Evolutionary conservation across 2,329 filamentous ascomycete genomes (phyloP).

Genomic region (Uncinocarpus reesii): DNA sequence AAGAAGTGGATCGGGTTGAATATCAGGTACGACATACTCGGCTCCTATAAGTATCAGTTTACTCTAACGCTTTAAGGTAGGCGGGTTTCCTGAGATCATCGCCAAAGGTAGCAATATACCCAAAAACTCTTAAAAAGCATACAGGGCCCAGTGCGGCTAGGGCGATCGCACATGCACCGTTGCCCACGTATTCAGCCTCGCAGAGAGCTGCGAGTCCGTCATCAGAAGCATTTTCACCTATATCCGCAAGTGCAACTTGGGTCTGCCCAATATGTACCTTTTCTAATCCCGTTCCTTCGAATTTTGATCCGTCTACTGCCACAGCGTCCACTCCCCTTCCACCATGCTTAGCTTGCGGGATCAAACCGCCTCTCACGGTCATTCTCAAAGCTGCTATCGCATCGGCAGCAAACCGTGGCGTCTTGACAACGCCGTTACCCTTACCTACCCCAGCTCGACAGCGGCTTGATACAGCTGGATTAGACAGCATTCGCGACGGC

Average conservation of each 20-base stretch:
- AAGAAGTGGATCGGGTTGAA: constrained; percentile 81
- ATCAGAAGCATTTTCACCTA: constrained; percentile 27
- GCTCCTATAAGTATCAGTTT: neutral
- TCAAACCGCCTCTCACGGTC: constrained; percentile 74
- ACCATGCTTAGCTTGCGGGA: constrained; percentile 84
- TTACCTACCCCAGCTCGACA: neutral
- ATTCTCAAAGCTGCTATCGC: constrained; percentile 79
- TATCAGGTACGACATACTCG: constrained; percentile 56
- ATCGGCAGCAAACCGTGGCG: constrained; percentile 32
- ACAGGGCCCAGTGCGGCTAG: constrained; percentile 41
- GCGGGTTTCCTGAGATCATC: constrained; percentile 92
- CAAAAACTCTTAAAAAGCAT: constrained; percentile 63
- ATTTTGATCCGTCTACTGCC: constrained; percentile 78
- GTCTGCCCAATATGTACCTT: constrained; percentile 93
- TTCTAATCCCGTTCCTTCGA: constrained; percentile 82
- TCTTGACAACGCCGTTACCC: neutral
- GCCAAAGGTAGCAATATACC: constrained; percentile 78
- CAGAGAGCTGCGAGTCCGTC: constrained; percentile 24
- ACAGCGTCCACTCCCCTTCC: constrained; percentile 69
- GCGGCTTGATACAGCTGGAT: no score
- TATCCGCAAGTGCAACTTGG: constrained; percentile 61
- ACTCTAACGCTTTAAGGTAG: constrained; percentile 33
- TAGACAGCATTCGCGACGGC: no score
- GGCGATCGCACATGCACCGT: constrained; percentile 22
- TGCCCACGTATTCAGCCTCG: constrained; percentile 23